Evolutionary conservation across 768 basidiomycete genomes (phyloP), one percentile per base, ranked within the genome.

Genomic region (Boletus huronensis): DNA sequence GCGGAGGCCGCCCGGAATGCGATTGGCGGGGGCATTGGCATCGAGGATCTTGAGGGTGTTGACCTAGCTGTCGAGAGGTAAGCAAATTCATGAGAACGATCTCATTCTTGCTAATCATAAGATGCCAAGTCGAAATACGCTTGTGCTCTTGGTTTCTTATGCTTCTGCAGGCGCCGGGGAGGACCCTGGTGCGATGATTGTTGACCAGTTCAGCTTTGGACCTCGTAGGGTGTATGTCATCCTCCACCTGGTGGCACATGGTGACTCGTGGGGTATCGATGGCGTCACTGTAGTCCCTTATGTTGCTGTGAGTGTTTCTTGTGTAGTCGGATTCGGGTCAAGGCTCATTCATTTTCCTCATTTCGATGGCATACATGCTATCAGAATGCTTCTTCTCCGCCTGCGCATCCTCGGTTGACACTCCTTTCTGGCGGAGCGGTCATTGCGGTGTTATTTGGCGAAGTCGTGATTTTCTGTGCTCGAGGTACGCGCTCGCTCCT

Each of bases 381-480:
- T 31, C 55, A 89, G 88, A 87, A 82, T 21, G 80, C 82, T 29
- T 76, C 77, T 54, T 85, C 83, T 36, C 85, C 85, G 1, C 87
- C 87, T 1, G 82, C 84, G 56, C 88, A 88, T 63, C 86, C 89
- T 35, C 78, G 84, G 42, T 76, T 91, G 50, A 81, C 81, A 50
- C 73, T 84, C 17, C 69, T 88, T 23, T 71, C 75, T n/a, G 76
- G 75, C n/a, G 88, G 86, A 19, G 73, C 78, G 21, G 63, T 88
- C 9, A 70, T 83, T 36, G 76, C 79, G 32, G 77, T 88, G 7
- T 82, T 90, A 60, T 91, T 89, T 58, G 88, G 88, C 28, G 88
- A 91, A 67, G 82, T 87, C 2, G 82, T 90, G 19, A 84, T 85
- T 5, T 74, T 91, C 11, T 86, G 84, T 66, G 80, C 87, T 46